Base-by-base conservation (phyloP, 2,329 filamentous ascomycete genomes). In the Fusarium palustre region DNA sequence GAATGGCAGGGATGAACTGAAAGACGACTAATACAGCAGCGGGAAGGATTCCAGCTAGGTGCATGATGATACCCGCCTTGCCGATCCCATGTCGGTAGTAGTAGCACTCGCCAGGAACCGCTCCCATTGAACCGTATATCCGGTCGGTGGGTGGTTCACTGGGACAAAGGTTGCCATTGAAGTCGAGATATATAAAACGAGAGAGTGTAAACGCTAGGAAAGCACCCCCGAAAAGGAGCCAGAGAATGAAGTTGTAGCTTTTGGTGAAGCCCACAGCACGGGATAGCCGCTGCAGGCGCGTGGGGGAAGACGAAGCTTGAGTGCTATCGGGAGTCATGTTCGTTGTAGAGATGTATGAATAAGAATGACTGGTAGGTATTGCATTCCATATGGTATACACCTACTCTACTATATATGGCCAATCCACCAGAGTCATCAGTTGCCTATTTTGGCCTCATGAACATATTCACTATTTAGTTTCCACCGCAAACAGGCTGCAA, bases 221-320 rank as follows among this genome's bases (percentile, higher is more conserved):
- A 2, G 78, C 78, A 5, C 84, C 83, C 39, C 74, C 77, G 52
- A 86, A 82, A 49, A 87, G 76, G 64, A 84, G 76, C 75, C 83
- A 90, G 4, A 90, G 79, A 38, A 79, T 67, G 68, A 89, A 87
- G 74, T 88, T 89, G 79, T 88, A 88, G 36, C 80, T 81, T 70
- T 85, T 86, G 4, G 78, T 75, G 78, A 90, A 90, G 49, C 87
- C 87, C 28, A 88, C 60, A 4, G 81, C 77, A 43, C 79, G 76
- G 71, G 84, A 85, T 20, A 85, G 48, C 7, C 57, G 57, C 9
- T 41, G 52, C 3, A 63, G 34, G 18, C 20, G 47, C 13, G 45
- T 54, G 5, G 28, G n/a, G 12, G 24, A 43, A 31, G 36, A 28
- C 8, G 24, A 7, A 2, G 20, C 4, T 28, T 38, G 57, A n/a